Evolutionary conservation across 805 yeast species (phyloP), one percentile per base, ranked within the genome.

Genomic region (Debaryomyces tyrocola): DNA sequence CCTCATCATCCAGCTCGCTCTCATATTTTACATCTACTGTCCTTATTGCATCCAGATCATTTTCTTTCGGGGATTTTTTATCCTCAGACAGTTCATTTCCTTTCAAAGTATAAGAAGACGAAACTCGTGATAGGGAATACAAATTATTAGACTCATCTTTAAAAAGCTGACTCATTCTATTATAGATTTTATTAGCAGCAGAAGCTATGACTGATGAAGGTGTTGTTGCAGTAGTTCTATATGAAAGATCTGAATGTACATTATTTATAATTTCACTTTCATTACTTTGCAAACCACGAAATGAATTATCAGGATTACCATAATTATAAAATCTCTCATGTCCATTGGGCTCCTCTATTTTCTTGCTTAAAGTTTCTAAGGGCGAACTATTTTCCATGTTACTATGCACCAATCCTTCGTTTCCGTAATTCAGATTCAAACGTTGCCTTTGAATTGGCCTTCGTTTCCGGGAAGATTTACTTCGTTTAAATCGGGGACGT

Each of bases 1-100:
- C 27, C 4, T 44, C 53, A 36, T 55, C 53, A 20, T 60, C 64
- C 51, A 47, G 54, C 29, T 65, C 70, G 44, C 66, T 64, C 36
- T 57, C 62, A 44, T 53, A 58, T 8, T 51, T 47, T 43, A 50
- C 46, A 4, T 46, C 17, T 18, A 37, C 20, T n/a, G 33, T 33
- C 2, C 34, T 40, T 15, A 18, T 27, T 6, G n/a, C 36, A 34
- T 34, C 9, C 43, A 24, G 10, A 38, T 38, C 7, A 44, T 20
- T 10, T 41, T 4, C 12, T 14, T 11, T 33, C 36, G 18, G 8
- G 12, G 9, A 9, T 12, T 31, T 31, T 12, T 31, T 14, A 31
- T 31, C 14, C 6, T 31, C 11, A 31, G 7, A 6, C 34, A 2
- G 17, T 31, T 12, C 34, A n/a, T 14, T 31, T 31, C 34, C 34